Evolutionary conservation across 768 basidiomycete species (phyloP).

Genomic region (Leccinum barrowsii): DNA sequence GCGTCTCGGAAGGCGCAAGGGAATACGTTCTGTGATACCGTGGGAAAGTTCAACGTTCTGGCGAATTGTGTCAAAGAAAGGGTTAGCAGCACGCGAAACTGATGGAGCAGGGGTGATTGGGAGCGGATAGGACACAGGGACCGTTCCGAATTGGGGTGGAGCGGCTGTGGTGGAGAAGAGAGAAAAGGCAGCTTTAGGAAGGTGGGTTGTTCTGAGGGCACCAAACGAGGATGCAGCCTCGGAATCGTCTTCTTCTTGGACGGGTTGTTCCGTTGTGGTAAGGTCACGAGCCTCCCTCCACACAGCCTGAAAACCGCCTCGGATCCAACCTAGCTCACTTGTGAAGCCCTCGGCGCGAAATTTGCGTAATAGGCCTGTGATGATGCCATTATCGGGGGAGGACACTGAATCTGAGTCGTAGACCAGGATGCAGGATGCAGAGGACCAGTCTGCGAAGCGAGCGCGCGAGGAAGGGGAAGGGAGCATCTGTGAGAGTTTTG

Average conservation of each 20-base stretch:
- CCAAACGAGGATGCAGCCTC: slow-evolving; percentile 30
- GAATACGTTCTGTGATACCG: slow-evolving; percentile 77
- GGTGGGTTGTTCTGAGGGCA: slow-evolving; percentile 51
- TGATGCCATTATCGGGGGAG: slow-evolving; percentile 63
- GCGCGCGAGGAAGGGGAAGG: slow-evolving; percentile 53
- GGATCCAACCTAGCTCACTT: slow-evolving; percentile 72
- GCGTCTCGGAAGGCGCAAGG: slow-evolving; percentile 52
- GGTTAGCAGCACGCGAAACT: slow-evolving; percentile 50
- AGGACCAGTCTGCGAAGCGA: slow-evolving; percentile 57
- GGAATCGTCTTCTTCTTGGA: slow-evolving; percentile 48
- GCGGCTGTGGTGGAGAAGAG: slow-evolving; percentile 40
- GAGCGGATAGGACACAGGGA: background rate
- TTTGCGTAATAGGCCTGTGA: slow-evolving; percentile 71
- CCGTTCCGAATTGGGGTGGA: slow-evolving; percentile 8
- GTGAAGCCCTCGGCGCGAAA: slow-evolving; percentile 57
- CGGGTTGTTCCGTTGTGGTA: slow-evolving; percentile 47
- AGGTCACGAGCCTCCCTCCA: slow-evolving; percentile 51
- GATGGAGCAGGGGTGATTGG: slow-evolving; percentile 20
- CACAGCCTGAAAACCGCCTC: slow-evolving; percentile 78
- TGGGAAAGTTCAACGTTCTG: slow-evolving; percentile 80
- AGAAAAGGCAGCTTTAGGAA: slow-evolving; percentile 65
- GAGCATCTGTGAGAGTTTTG: slow-evolving; percentile 79
- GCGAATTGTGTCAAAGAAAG: slow-evolving; percentile 93
- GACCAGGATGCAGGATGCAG: slow-evolving; percentile 65
- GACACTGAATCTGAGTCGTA: slow-evolving; percentile 76